Base-by-base conservation (phyloP, 257 asterid genomes). In the Echium plantagineum region DNA sequence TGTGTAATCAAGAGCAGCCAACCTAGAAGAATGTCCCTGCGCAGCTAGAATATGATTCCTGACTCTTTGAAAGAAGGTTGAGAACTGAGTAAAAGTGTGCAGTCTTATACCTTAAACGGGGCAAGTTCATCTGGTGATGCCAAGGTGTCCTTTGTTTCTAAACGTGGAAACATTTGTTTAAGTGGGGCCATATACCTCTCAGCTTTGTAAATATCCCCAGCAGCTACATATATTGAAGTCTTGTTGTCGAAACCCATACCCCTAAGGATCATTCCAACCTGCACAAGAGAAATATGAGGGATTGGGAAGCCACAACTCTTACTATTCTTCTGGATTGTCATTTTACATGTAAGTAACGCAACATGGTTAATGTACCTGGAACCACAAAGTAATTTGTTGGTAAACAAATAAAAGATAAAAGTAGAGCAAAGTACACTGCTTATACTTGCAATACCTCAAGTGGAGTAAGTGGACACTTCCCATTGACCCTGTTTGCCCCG, bases 221-320 rank as follows among this genome's bases (percentile, higher is more conserved):
- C 93, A 21, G 98, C 98, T 38, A 93, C 98, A 32, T 73, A 93
- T 54, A 93, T 71, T 59, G 95, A 75, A 67, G 98, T 86, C 28
- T 68, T 81, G 78, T 93, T 93, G 31, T 86, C 94, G 21, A 93
- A 93, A 67, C 98, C 98, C 98, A 89, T 93, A 18, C 98, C 98
- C 68, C 97, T 76, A 35, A 93, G 95, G 89, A 93, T 89, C 94
- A 93, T 84, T 52, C 98, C 98, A 5, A 93, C 98, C 98, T 91
- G 75, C 69, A 74, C 20, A 68, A 66, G 52, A 54, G 42, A 65
- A 22, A 55, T 8, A 28, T 15, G 13, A 55, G 2, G 35, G n/a
- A 57, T 22, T n/a, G 35, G 15, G 26, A 28, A 21, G 55, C 55
- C 24, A 24, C 28, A 54, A 9, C 9, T 4, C 24, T 7, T 7